phyloP scores from a whole-genome alignment of 768 basidiomycete species.

The Naganishia friedmannii region DNA sequence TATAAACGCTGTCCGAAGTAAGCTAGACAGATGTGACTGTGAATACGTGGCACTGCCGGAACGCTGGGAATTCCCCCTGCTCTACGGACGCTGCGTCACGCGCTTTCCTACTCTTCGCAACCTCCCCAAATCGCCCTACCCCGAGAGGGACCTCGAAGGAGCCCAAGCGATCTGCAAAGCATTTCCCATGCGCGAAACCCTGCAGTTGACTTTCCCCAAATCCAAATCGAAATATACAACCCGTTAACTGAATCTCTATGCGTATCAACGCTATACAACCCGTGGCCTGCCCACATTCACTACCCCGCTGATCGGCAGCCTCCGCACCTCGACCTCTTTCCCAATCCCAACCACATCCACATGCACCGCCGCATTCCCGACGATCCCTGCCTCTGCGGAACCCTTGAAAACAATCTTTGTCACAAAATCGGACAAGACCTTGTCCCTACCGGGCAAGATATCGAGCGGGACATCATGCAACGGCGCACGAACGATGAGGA shows the following conservation, averaged over 20 bases:
- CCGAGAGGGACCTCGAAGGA: too few relatives aligned
- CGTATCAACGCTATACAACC: conserved; percentile 17
- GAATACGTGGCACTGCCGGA: too few relatives aligned
- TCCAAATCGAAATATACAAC: neutral
- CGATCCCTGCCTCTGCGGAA: conserved; percentile 50
- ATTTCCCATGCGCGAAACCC: too few relatives aligned
- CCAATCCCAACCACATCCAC: conserved; percentile 40
- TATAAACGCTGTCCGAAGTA: too few relatives aligned
- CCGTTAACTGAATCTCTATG: neutral
- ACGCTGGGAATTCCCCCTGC: too few relatives aligned
- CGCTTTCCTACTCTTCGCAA: too few relatives aligned
- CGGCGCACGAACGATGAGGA: conserved; percentile 44
- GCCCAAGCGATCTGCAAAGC: too few relatives aligned
- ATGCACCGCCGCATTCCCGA: conserved; percentile 43
- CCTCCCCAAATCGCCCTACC: too few relatives aligned
- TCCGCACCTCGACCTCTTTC: conserved; percentile 37
- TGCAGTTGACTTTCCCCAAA: neutral
- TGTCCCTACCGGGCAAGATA: conserved; percentile 59
- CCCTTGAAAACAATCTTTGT: conserved; percentile 51
- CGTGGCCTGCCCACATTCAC: conserved; percentile 44
- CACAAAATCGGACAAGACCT: conserved; percentile 46
- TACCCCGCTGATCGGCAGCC: conserved; percentile 41
- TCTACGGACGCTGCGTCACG: too few relatives aligned
- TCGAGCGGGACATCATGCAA: conserved; percentile 48
- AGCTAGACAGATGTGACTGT: too few relatives aligned